phyloP scores from a whole-genome alignment of 805 yeast genomes.

The Nakazawaea sp. region DNA sequence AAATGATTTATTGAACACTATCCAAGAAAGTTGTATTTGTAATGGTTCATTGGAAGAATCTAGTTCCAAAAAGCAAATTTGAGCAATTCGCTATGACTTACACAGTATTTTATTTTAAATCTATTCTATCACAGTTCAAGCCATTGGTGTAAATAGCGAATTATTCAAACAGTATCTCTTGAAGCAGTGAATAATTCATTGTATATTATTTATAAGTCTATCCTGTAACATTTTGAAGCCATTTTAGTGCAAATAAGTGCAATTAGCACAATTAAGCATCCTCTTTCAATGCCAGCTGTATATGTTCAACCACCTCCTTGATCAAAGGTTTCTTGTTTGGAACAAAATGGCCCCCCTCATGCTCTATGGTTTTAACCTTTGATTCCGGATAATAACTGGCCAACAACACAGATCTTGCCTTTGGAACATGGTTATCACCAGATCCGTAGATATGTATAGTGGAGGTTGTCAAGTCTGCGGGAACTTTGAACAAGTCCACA shows the following conservation, averaged over 20 bases:
- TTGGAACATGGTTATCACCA: constrained; percentile 69
- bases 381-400: constrained; percentile 43
- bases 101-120: no score
- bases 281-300: constrained; percentile 4
- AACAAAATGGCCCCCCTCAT: constrained; percentile 89
- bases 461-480: constrained; percentile 24
- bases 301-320: constrained; percentile 3
- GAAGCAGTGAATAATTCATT: no score
- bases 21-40: no score
- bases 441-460: constrained; percentile 68
- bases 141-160: not conserved
- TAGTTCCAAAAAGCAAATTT: no score
- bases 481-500: constrained; percentile 24
- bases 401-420: constrained; percentile 49
- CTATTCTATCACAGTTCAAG: no score
- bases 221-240: not conserved
- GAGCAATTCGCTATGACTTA: no score
- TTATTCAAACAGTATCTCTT: not conserved
- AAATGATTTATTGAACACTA: constrained; percentile 8
- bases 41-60: no score
- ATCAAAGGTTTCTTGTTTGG: constrained; percentile 57
- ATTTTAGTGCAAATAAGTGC: not conserved
- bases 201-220: not conserved
- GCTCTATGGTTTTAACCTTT: constrained; percentile 41
- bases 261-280: no score